Base-by-base conservation (phyloP, 2,329 filamentous ascomycete species). In the Cercospora sp. region DNA sequence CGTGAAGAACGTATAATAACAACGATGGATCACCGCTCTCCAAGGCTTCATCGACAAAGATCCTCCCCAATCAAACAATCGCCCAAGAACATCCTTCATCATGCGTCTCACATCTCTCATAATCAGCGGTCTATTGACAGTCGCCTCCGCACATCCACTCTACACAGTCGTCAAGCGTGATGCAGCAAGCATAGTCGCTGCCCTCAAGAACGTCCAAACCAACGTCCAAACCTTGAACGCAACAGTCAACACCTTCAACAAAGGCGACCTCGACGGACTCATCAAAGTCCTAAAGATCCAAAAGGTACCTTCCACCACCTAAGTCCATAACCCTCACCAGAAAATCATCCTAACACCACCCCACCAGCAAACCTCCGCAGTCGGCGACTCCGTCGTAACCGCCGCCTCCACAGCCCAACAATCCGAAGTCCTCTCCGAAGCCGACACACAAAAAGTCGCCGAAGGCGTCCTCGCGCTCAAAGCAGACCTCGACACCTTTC, bases 201-300 rank as follows among this genome's bases (percentile, higher is more conserved):
- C 70, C 7, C 65, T 71, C 48, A 51, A 68, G 30, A 66, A 65
- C 26, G 65, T 72, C 51, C 59, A 63, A 12, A 64, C 66, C 60
- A 68, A 69, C 7, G 63, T 72, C 51, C 60, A 48, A 13, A 68
- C 64, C 16, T 51, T 72, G 33, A 71, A 72, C 60, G 51, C 36
- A 20, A 71, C 64, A 16, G 40, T 72, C 20, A 70, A 67, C 40
- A 59, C 48, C 36, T 69, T 72, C 70, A 63, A 68, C 57, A 36
- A 69, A 33, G 70, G 68, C 26, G 66, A 68, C 58, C 59, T 68
- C 45, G 60, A 64, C 40, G 53, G 65, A 18, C 20, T 65, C 20
- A 20, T 68, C 61, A 67, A 67, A 40, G 70, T 69, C 23, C 62
- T 72, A 20, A 68, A 67, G 18, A 72, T 72, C 45, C 68, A 63